Conservation (phyloP, 805 yeast genomes). For the Zygoascus flipseniorum region DNA sequence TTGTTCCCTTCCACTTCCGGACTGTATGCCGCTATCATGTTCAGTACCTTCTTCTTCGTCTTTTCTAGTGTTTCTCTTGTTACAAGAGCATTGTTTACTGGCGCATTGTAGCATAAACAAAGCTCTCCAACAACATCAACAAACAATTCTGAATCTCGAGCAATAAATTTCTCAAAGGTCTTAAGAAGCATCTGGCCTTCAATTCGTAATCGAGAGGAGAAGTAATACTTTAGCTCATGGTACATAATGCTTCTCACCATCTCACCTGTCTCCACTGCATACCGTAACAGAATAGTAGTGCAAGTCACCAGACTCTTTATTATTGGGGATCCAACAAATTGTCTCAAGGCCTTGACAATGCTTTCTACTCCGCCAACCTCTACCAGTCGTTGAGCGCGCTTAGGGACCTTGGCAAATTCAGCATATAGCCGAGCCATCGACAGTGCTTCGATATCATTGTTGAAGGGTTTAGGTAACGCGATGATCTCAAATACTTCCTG, state of each 20-base stretch:
- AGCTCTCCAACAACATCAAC: slow-evolving; percentile 31
- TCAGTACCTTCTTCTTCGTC: slow-evolving; percentile 5
- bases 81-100: slow-evolving; percentile 15
- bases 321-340: slow-evolving; percentile 31
- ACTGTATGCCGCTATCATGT: neutral
- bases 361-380: slow-evolving; percentile 40
- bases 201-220: slow-evolving; percentile 18
- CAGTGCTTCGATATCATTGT: slow-evolving; percentile 40
- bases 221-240: slow-evolving; percentile 41
- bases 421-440: slow-evolving; percentile 49
- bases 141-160: slow-evolving; percentile 43
- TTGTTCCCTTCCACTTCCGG: slow-evolving; percentile 4
- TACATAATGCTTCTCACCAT: slow-evolving; percentile 42
- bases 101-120: slow-evolving; percentile 12
- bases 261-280: slow-evolving; percentile 57
- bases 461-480: slow-evolving; percentile 34
- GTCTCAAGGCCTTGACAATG: slow-evolving; percentile 37
- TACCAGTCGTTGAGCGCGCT: slow-evolving; percentile 34
- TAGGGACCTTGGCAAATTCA: slow-evolving; percentile 41
- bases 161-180: slow-evolving; percentile 15
- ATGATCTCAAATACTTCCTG: slow-evolving; percentile 37
- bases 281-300: slow-evolving; percentile 49
- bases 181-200: slow-evolving; percentile 26
- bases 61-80: slow-evolving; percentile 17
- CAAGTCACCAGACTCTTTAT: slow-evolving; percentile 38